A percentile compares a stretch with the other conserved stretches of the same genome.
Evolutionary conservation across 306 rosid species (phyloP).

Genomic region (Abrus pulchellus): DNA sequence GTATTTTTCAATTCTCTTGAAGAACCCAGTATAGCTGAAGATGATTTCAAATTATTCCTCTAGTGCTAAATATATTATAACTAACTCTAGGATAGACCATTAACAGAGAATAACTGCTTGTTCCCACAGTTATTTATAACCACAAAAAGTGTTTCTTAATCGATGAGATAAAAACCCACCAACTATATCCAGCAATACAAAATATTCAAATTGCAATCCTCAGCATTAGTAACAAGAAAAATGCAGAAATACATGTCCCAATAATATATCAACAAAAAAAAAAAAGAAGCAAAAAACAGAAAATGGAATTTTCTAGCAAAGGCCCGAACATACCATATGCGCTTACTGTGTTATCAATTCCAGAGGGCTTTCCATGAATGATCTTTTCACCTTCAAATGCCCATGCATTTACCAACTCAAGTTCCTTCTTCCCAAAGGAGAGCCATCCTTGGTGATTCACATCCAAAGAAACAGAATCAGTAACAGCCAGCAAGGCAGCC

Average conservation of each 20-base stretch:
- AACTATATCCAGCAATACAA: background rate
- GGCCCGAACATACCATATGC: conserved; percentile 72
- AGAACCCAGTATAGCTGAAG: conserved; percentile 1
- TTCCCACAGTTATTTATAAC: conserved; percentile 4
- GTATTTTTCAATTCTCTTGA: conserved; percentile 15
- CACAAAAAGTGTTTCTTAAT: background rate
- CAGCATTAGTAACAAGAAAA: background rate
- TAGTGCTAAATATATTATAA: conserved; percentile 15
- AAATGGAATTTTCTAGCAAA: conserved; percentile 22
- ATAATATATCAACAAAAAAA: background rate
- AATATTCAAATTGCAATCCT: conserved; percentile 1
- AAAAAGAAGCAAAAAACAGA: background rate
- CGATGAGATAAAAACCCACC: background rate
- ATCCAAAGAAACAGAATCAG: conserved; percentile 71
- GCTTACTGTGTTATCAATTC: conserved; percentile 95
- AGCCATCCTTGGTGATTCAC: conserved; percentile 72
- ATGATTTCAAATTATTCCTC: conserved; percentile 28
- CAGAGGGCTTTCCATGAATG: conserved; percentile 96
- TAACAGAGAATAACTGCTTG: conserved; percentile 2
- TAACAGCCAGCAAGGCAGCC: conserved; percentile 75
- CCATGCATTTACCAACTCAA: conserved; percentile 86
- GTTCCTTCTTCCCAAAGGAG: conserved; percentile 66
- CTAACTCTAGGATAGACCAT: conserved; percentile 16
- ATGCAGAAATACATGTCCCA: conserved; percentile 32
- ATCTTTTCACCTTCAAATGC: conserved; percentile 99